Conservation (phyloP, 225 moss, liverwort and hornwort genomes). For the Neckera pumila region DNA sequence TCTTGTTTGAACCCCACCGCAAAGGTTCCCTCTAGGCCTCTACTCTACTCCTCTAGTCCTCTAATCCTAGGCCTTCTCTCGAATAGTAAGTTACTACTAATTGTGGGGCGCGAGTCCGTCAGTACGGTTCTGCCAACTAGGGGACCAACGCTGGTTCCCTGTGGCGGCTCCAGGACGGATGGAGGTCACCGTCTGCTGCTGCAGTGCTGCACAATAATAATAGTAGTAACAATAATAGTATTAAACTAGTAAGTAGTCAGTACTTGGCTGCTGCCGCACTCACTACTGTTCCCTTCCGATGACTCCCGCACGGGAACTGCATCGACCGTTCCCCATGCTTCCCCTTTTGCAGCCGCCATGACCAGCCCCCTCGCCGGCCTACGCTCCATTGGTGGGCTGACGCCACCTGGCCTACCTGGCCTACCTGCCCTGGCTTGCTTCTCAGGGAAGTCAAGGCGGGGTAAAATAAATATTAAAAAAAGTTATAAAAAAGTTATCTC, state of each 20-base stretch:
- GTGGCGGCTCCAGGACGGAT: not conserved
- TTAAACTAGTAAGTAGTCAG: not conserved
- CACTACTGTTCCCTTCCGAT: not conserved
- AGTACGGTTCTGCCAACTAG: not conserved
- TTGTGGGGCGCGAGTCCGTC: not conserved
- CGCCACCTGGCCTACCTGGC: not conserved
- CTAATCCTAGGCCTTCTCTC: too few relatives aligned
- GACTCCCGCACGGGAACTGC: not conserved
- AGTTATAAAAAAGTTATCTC: not conserved
- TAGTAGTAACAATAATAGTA: not conserved
- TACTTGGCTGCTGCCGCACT: not conserved
- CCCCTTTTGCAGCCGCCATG: constrained; percentile 6
- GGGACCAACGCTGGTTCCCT: not conserved
- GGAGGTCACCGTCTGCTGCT: not conserved
- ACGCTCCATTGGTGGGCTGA: not conserved
- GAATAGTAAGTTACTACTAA: not conserved
- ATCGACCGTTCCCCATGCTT: not conserved
- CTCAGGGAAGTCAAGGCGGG: not conserved
- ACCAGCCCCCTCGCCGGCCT: not conserved
- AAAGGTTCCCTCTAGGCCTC: not conserved
- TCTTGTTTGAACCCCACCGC: not conserved
- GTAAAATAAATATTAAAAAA: not conserved
- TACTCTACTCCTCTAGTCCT: too few relatives aligned
- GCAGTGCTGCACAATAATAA: not conserved
- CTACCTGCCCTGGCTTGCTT: not conserved